Conservation (phyloP, 75 land plant genomes). For the Chamaecyparis obtusa region DNA sequence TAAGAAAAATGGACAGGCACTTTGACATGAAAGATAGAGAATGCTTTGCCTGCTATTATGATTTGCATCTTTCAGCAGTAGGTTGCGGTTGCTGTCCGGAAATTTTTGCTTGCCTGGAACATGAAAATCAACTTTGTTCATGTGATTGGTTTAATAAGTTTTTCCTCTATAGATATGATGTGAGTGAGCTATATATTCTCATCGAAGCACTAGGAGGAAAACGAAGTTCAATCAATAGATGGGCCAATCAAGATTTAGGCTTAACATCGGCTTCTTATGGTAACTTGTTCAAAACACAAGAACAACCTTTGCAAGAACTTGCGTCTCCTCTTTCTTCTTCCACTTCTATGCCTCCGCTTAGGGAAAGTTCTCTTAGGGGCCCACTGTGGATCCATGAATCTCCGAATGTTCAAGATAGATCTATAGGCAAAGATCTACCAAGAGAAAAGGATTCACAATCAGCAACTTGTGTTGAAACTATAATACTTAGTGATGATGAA, state of each 20-base stretch:
- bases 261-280: constrained; percentile 1
- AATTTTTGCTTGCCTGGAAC: constrained; percentile 73
- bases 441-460: constrained; percentile 3
- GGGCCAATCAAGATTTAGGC: constrained; percentile 22
- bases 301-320: not conserved
- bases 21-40: constrained; percentile 78
- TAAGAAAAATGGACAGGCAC: constrained; percentile 54
- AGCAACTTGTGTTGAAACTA: constrained; percentile 9
- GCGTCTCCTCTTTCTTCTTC: not conserved
- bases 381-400: not conserved
- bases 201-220: constrained; percentile 75
- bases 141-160: constrained; percentile 46
- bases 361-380: not conserved
- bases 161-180: constrained; percentile 59
- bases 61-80: constrained; percentile 80
- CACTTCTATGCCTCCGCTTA: not conserved
- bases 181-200: constrained; percentile 53
- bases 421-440: not conserved
- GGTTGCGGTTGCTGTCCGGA: constrained; percentile 72
- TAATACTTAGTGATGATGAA: constrained; percentile 27
- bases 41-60: constrained; percentile 78
- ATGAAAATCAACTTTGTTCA: constrained; percentile 55
- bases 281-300: not conserved
- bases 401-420: constrained; percentile 1
- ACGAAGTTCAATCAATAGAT: constrained; percentile 26